Evolutionary conservation across 1,284 basidiomycete genomes (phyloP).

Genomic region (Malassezia furfur): DNA sequence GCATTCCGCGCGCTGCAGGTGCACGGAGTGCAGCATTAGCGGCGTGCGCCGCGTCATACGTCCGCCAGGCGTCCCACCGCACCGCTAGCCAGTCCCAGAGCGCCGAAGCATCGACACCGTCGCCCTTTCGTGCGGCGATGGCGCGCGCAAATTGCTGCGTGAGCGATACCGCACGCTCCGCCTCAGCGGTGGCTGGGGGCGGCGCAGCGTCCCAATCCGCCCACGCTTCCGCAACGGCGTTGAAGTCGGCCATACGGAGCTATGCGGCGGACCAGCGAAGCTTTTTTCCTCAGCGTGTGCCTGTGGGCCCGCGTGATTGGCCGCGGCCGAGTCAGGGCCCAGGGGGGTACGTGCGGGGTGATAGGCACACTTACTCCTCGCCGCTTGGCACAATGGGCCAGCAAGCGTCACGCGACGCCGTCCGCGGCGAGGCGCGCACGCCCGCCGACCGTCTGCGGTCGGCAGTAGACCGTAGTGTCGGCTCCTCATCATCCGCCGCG

Average conservation of each 20-base stretch:
- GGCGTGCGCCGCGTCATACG: background rate
- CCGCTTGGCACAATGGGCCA: constrained; percentile 11
- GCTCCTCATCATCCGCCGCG: background rate
- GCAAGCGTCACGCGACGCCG: constrained; percentile 10
- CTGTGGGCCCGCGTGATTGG: background rate
- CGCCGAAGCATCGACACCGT: background rate
- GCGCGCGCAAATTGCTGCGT: background rate
- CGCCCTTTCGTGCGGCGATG: background rate
- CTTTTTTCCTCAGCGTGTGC: background rate
- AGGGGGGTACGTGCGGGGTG: constrained; percentile 1
- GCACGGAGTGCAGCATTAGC: background rate
- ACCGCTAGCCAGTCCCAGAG: background rate
- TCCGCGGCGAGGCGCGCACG: background rate
- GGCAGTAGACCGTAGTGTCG: background rate
- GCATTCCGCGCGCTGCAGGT: background rate
- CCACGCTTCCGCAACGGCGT: background rate
- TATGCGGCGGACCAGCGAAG: background rate
- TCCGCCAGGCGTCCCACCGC: background rate
- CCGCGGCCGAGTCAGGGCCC: background rate
- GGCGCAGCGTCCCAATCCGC: background rate
- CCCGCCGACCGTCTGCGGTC: background rate
- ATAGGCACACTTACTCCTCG: background rate
- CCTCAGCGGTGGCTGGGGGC: background rate
- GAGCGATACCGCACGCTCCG: background rate
- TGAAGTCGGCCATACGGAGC: background rate